Percentiles rank a stretch among this genome's conserved stretches.
Evolutionary conservation across 306 rosid species (phyloP).

Genomic region (Delonix regia): DNA sequence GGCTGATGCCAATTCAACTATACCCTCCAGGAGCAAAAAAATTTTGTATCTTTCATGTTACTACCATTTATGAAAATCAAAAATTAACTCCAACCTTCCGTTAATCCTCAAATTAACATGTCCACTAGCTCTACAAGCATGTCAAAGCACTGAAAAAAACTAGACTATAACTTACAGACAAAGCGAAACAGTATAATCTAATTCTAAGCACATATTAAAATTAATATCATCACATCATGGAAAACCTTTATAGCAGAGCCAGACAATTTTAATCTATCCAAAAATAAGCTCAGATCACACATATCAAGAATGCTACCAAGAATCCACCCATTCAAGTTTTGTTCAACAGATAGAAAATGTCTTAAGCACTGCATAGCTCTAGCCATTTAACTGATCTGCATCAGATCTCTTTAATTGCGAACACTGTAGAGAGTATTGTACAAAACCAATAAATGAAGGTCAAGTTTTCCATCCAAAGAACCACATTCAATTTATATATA

Average conservation of each 20-base stretch:
- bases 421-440: slow-evolving; percentile 36
- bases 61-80: no score
- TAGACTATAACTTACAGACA: no score
- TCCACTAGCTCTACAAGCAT: neutral
- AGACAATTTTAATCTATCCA: slow-evolving; percentile 10
- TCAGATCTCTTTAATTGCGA: slow-evolving; percentile 42
- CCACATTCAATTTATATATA: slow-evolving; percentile 52
- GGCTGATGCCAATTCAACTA: neutral
- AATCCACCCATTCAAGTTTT: slow-evolving; percentile 29
- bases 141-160: neutral
- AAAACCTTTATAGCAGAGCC: neutral
- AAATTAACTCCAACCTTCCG: neutral
- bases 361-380: slow-evolving; percentile 29
- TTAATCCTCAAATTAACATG: neutral
- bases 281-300: neutral
- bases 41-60: neutral
- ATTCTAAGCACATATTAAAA: neutral
- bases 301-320: slow-evolving; percentile 30
- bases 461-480: slow-evolving; percentile 53
- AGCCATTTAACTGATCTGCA: slow-evolving; percentile 46
- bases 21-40: neutral
- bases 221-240: slow-evolving; percentile 7
- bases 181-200: neutral
- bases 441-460: slow-evolving; percentile 36
- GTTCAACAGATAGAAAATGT: slow-evolving; percentile 23